Evolutionary conservation across 306 rosid genomes (phyloP).

Genomic region (Abrus precatorius): DNA sequence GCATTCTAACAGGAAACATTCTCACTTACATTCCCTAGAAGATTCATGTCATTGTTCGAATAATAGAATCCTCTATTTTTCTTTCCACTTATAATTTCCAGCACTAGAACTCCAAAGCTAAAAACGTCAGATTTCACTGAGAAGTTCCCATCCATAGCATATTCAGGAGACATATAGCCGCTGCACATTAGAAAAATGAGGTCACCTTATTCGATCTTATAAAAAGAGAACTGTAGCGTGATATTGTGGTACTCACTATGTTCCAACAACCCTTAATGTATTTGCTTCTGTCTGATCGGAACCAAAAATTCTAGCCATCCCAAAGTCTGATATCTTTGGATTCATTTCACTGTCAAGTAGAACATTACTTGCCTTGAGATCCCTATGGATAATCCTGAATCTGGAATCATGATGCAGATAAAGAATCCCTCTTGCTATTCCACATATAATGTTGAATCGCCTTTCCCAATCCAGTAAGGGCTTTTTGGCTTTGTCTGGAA

Average conservation of each 20-base stretch:
- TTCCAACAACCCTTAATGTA: slow-evolving; percentile 79
- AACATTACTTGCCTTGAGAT: slow-evolving; percentile 80
- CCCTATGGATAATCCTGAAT: slow-evolving; percentile 81
- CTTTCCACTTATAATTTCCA: slow-evolving; percentile 73
- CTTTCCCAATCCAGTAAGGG: slow-evolving; percentile 58
- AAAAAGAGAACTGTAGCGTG: background rate
- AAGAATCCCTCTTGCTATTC: slow-evolving; percentile 81
- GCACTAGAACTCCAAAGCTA: slow-evolving; percentile 78
- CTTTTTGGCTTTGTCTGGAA: slow-evolving; percentile 55
- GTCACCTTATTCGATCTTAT: background rate
- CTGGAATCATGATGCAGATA: slow-evolving; percentile 86
- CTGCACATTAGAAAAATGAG: slow-evolving; percentile 45
- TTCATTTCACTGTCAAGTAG: slow-evolving; percentile 70
- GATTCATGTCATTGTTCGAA: slow-evolving; percentile 64
- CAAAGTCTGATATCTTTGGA: slow-evolving; percentile 86
- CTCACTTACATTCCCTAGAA: slow-evolving; percentile 64
- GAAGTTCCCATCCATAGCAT: slow-evolving; percentile 79
- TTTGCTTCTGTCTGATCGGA: slow-evolving; percentile 70
- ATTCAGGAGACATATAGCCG: slow-evolving; percentile 88
- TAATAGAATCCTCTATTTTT: slow-evolving; percentile 73
- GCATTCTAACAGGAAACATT: background rate
- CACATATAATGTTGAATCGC: slow-evolving; percentile 71
- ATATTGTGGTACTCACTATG: slow-evolving; percentile 67
- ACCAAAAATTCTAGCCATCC: slow-evolving; percentile 79
- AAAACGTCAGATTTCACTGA: slow-evolving; percentile 80